Conservation (phyloP, 495 filamentous ascomycete species). For the Penicillium antarcticum region DNA sequence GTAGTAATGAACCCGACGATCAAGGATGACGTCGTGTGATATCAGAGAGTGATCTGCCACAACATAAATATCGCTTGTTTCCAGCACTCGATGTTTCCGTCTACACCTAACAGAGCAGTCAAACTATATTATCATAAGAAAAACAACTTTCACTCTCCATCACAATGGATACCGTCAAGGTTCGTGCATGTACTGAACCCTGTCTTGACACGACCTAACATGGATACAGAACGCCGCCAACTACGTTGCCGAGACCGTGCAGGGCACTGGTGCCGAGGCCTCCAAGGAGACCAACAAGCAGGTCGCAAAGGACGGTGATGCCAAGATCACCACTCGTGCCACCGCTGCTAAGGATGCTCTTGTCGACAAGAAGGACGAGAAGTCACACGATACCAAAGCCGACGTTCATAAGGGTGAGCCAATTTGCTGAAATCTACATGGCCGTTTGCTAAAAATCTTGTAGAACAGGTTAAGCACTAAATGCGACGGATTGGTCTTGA, state of each 20-base stretch:
- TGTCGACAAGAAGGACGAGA: slow-evolving; percentile 21
- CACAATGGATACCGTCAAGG: slow-evolving; percentile 22
- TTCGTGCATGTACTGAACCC: not conserved
- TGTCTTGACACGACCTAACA: not conserved
- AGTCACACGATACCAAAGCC: slow-evolving; percentile 17
- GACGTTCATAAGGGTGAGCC: slow-evolving; percentile 21
- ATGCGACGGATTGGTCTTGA: too few relatives aligned
- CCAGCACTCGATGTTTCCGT: not conserved
- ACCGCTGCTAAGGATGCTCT: slow-evolving; percentile 17
- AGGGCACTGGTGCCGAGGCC: slow-evolving; percentile 15
- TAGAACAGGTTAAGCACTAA: too few relatives aligned
- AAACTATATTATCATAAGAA: too few relatives aligned
- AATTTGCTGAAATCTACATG: too few relatives aligned
- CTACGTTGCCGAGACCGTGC: slow-evolving; percentile 20
- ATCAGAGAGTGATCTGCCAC: not conserved
- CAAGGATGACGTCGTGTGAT: not conserved
- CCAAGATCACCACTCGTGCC: slow-evolving; percentile 14
- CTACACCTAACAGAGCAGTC: not conserved
- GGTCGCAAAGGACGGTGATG: slow-evolving; percentile 18
- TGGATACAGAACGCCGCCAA: slow-evolving; percentile 13
- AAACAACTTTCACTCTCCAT: not conserved
- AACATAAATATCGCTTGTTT: not conserved
- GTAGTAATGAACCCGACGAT: too few relatives aligned
- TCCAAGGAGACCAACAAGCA: slow-evolving; percentile 24
- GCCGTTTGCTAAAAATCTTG: too few relatives aligned